Evolutionary conservation across 257 asterid genomes (phyloP), one percentile per base, ranked within the genome.

Genomic region (Parsonsia alboflavescens): DNA sequence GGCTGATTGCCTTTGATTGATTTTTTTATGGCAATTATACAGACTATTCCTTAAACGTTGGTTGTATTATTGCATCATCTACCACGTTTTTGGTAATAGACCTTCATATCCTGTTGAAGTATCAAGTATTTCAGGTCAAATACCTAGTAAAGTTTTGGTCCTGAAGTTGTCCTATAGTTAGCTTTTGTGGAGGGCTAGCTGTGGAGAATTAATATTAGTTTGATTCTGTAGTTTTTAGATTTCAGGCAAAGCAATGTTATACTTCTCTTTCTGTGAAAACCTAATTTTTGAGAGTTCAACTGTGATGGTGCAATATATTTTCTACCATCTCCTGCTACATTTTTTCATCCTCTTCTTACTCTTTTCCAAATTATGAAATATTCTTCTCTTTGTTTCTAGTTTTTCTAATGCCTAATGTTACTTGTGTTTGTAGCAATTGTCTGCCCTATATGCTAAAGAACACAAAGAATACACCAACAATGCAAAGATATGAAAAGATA

Each of bases 401-500:
- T 50, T 44, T 48, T 12, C 62, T 54, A 54, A 72, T 33, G 7
- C 17, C 6, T 11, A 42, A 66, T 68, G 48, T 53, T 62, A 30
- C 33, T 54, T 24, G 13, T 78, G 52, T 0, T 56, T 30, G 62
- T 53, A 26, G 42, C 77, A 77, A 73, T 64, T 64, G 16, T 39
- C 52, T 42, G 48, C 17, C 24, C 24, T 52, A 46, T 7, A 64
- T 36, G 6, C 66, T 33, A 33, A 59, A 42, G 65, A 5, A 6
- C 63, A 28, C 64, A 48, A 17, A 62, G 9, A 44, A 54, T 46
- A 48, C 30, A 17, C 44, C 58, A 26, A 63, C 21, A 24, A 1
- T 30, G 58, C 44, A 54, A 36, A 64, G 36, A 30, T 65, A 64
- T 45, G 46, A 77, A 65, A 58, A 39, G 49, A 71, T 80, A 70